Base-by-base conservation (phyloP, 2,329 filamentous ascomycete genomes). In the Helicocarpus griseus region DNA sequence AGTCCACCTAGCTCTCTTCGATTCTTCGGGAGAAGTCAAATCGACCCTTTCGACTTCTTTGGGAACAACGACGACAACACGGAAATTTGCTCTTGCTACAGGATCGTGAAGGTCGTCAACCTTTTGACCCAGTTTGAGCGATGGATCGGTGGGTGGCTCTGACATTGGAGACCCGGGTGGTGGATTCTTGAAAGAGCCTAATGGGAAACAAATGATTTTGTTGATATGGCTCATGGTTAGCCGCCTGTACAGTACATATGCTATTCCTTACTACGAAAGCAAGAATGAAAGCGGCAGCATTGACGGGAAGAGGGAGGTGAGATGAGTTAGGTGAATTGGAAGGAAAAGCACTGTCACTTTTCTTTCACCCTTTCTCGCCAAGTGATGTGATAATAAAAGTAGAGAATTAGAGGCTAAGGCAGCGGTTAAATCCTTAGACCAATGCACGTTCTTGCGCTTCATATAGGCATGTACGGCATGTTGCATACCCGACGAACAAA, bases 11-110 rank as follows among this genome's bases (percentile, higher is more conserved):
- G 82, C 86, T 60, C 89, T 75, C 56, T 77, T 73, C 11, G 76
- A 75, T 54, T 79, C 78, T 44, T 77, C 76, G 0, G 83, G 80
- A 62, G 88, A 79, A 52, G 78, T 82, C 49, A 94, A 68, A 64
- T 93, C 86, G 14, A 86, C 74, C 60, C 78, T 76, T 65, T 95
- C 89, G 19, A 94, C 83, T 65, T 86, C 81, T 7, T 86, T 79
- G 0, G 95, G 83, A 46, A 83, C 81, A 65, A 98, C 93, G 63
- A 93, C 83, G 3, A 95, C 87, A 0, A 95, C 87, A 49, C 91
- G 76, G 64, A 95, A 95, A 65, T 94, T 87, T 57, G 71, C 72
- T 58, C 89, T 76, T 38, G 88, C 87, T 51, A 85, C 59, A 5
- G 62, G 57, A 60, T 97, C 89, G 41, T 87, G 69, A 5, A 94